A percentile compares a stretch with the other conserved stretches of the same genome.
Evolutionary conservation across 306 rosid genomes (phyloP).

Genomic region (Sechiopsis laciniata): DNA sequence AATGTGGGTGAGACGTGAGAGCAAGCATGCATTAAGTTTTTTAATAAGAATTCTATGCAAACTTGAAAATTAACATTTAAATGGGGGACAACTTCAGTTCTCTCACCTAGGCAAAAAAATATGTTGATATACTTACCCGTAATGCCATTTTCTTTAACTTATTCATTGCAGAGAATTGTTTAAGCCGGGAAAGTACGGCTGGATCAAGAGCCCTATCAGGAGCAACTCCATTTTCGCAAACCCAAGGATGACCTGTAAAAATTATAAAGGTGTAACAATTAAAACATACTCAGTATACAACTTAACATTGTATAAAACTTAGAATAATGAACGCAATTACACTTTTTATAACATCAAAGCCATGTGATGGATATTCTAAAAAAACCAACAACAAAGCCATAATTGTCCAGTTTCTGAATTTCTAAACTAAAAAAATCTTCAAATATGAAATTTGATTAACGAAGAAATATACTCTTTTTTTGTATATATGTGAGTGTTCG

Average conservation of each 20-base stretch:
- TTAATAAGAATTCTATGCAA: neutral
- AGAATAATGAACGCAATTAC: neutral
- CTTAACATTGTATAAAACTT: neutral
- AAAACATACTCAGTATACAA: neutral
- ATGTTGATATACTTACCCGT: constrained; percentile 51
- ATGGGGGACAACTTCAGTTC: neutral
- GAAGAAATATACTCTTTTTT: neutral
- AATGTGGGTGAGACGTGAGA: neutral
- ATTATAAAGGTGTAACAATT: constrained; percentile 20
- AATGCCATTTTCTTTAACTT: constrained; percentile 98
- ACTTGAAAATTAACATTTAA: neutral
- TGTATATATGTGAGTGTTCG: neutral
- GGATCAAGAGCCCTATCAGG: constrained; percentile 96
- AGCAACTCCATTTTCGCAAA: constrained; percentile 98
- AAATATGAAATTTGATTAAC: neutral
- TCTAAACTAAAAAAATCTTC: neutral
- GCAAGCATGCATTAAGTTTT: neutral
- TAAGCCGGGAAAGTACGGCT: constrained; percentile 98
- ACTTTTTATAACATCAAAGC: neutral
- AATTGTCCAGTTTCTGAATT: neutral
- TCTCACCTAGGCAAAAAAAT: neutral
- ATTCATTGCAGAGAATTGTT: constrained; percentile 97
- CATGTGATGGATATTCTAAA: no score
- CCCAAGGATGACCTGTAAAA: constrained; percentile 95
- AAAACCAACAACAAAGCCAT: no score